These are phyloP conservation scores for Mycosarcoma maydis DNA, from an alignment of 1,284 basidiomycete genomes.

Conservation along the genomic window DNA sequence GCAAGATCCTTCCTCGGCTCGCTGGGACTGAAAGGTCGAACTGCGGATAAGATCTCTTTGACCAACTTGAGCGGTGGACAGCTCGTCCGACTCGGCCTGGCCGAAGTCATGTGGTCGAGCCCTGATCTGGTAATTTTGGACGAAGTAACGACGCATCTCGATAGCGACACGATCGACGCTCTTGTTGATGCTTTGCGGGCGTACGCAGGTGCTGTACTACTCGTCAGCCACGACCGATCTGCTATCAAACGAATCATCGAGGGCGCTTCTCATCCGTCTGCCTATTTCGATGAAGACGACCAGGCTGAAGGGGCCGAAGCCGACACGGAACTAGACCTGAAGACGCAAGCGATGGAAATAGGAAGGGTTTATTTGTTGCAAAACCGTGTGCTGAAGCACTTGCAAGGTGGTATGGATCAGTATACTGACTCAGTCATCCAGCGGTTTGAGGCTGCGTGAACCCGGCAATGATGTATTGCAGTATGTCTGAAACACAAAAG, in stretches of 20 bases:
- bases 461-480: no score
- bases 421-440: constrained; percentile 67
- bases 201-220: constrained; percentile 74
- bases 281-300: constrained; percentile 48
- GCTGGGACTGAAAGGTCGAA: constrained; percentile 67
- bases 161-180: constrained; percentile 75
- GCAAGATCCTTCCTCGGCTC: constrained; percentile 66
- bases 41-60: constrained; percentile 46
- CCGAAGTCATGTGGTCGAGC: constrained; percentile 50
- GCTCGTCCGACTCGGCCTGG: constrained; percentile 67
- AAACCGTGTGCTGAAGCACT: constrained; percentile 68
- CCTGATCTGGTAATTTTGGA: constrained; percentile 55
- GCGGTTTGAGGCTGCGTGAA: constrained; percentile 2
- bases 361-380: constrained; percentile 70
- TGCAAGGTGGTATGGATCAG: constrained; percentile 70
- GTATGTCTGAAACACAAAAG: no score
- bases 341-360: constrained; percentile 41
- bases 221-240: constrained; percentile 77
- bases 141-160: constrained; percentile 72
- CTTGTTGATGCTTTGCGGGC: constrained; percentile 72
- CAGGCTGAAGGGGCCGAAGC: constrained; percentile 56
- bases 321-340: constrained; percentile 37
- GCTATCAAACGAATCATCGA: constrained; percentile 55
- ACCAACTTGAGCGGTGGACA: constrained; percentile 71
- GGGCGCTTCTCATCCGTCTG: constrained; percentile 14